Base-by-base conservation (phyloP, 192 early-diverging fungal species). In the Podila minutissima region DNA sequence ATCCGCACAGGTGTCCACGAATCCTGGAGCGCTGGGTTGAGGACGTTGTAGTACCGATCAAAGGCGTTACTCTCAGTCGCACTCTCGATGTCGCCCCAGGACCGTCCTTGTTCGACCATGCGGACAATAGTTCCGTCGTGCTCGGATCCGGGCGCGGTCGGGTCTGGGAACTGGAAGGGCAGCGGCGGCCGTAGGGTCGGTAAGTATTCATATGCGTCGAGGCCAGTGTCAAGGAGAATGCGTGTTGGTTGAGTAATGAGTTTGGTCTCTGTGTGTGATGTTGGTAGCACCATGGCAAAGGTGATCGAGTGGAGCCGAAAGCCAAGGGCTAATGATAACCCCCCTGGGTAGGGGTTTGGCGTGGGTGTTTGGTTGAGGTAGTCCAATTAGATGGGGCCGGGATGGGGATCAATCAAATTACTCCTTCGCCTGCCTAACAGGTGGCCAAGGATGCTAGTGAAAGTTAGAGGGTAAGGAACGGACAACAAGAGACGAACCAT, bases 11-110 rank as follows among this genome's bases (percentile, higher is more conserved):
- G 6, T 5, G 60, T 64, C 74, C 74, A 75, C 4, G 57, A 49
- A 4, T 50, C 37, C 5, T 31, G 20, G 7, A 75, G 31, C 1
- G 53, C 59, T 8, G 74, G 74, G 29, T 75, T 66, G 28, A 75
- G 57, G 17, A 69, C 31, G n/a, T 17, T 8, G 29, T 75, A 69
- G 31, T 75, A 75, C 9, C 74, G 74, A 32, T 75, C 74, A 75
- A 75, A 75, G n/a, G 62, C 62, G 12, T 50, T 61, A 1, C 48
- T 53, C 1, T 51, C 74, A 5, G 62, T 51, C 1, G 58, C 32
- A 0, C 29, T 29, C 15, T 75, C 67, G 26, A 75, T 75, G 12
- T 75, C 62, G 2, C 49, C 62, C 74, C 74, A 75, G 13, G 66
- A 69, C 4, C 46, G 22, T 20, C 41, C 66, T 22, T 59, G 35